phyloP scores from a whole-genome alignment of 1,139 yeast species.

The Pichia sp. region DNA sequence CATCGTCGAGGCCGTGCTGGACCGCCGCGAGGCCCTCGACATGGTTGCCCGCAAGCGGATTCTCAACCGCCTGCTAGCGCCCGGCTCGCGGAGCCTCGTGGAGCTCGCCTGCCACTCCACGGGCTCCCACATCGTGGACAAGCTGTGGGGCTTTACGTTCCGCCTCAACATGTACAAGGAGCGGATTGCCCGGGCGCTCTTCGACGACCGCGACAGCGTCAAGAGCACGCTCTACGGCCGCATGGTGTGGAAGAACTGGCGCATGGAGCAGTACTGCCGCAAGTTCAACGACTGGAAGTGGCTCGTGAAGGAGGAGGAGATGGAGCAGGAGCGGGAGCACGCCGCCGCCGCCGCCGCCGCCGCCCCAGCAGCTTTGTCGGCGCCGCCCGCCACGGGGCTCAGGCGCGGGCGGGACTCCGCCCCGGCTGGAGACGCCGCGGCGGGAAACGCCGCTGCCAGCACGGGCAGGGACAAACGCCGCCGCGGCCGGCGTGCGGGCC shows the following conservation, averaged over 20 bases:
- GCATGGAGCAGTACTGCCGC: slow-evolving; percentile 69
- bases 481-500: background rate
- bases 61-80: slow-evolving; percentile 53
- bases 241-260: slow-evolving; percentile 94
- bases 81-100: slow-evolving; percentile 35
- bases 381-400: slow-evolving; percentile 16
- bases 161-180: slow-evolving; percentile 83
- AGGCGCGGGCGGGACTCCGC: slow-evolving; percentile 3
- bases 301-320: slow-evolving; percentile 64
- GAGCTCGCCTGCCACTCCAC: slow-evolving; percentile 78
- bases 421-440: slow-evolving; percentile 10
- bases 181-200: slow-evolving; percentile 68
- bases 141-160: slow-evolving; percentile 73
- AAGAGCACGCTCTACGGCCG: slow-evolving; percentile 86
- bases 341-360: slow-evolving; percentile 13
- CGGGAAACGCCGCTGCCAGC: slow-evolving; percentile 1
- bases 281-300: slow-evolving; percentile 82
- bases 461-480: background rate
- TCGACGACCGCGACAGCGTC: slow-evolving; percentile 58
- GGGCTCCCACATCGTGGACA: slow-evolving; percentile 89
- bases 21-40: slow-evolving; percentile 43
- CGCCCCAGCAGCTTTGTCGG: slow-evolving; percentile 6
- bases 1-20: slow-evolving; percentile 63
- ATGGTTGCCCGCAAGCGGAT: slow-evolving; percentile 61
- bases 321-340: slow-evolving; percentile 21